These are phyloP conservation scores for Rhizophora mangle DNA, from an alignment of 345 rosid genomes.

Conservation along the genomic window DNA sequence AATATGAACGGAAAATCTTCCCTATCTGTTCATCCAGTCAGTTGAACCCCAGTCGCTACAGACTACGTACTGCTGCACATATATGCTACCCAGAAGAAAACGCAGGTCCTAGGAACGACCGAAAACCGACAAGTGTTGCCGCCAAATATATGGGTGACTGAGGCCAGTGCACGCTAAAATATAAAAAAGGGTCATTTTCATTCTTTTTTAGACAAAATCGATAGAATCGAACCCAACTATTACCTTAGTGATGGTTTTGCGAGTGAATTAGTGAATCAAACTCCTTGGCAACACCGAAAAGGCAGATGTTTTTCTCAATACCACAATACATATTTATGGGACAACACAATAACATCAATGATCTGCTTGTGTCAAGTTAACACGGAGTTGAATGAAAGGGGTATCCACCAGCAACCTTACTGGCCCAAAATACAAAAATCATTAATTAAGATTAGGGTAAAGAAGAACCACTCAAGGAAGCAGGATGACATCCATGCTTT, in stretches of 20 bases:
- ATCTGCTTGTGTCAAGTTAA: conserved; percentile 3
- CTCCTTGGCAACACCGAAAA: neutral
- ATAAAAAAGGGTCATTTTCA: no score
- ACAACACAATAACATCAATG: conserved; percentile 1
- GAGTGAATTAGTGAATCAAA: neutral
- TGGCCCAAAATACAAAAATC: conserved; percentile 23
- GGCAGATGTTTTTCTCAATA: neutral
- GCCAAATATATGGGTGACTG: no score
- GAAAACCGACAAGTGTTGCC: no score
- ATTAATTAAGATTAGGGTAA: conserved; percentile 18
- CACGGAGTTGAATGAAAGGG: conserved; percentile 16
- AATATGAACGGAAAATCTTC: no score
- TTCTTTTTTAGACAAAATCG: no score
- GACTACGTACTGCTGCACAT: no score
- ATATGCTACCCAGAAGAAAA: no score
- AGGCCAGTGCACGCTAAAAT: neutral
- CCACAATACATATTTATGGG: neutral
- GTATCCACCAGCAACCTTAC: conserved; percentile 25
- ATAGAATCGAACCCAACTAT: no score
- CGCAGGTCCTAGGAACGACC: no score
- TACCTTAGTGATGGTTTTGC: neutral
- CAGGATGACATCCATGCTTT: conserved; percentile 21
- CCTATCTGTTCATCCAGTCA: no score
- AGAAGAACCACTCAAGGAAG: conserved; percentile 22
- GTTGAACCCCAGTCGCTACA: no score